Percentiles rank a stretch among this genome's conserved stretches.
These are phyloP conservation scores for Epichloe aotearoae DNA, from an alignment of 2,329 filamentous ascomycete species.

Conservation along the genomic window DNA sequence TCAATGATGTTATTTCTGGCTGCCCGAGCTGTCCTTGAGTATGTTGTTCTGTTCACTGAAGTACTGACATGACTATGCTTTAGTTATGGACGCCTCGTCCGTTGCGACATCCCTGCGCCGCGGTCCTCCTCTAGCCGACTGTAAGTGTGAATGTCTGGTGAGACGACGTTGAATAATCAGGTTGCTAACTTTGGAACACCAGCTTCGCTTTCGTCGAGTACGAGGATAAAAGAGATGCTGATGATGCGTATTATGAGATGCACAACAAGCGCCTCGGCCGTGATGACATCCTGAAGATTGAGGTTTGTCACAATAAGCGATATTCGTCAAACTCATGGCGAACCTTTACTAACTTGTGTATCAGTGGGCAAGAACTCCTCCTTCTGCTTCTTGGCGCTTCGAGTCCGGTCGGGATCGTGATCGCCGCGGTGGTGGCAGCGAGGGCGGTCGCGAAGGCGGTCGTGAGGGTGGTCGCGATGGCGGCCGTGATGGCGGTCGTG, in stretches of 20 bases:
- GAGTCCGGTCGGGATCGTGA: slow-evolving; percentile 77
- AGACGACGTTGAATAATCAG: neutral
- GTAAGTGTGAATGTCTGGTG: slow-evolving; percentile 44
- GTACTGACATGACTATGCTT: slow-evolving; percentile 19
- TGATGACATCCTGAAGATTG: slow-evolving; percentile 93
- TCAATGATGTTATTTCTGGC: neutral
- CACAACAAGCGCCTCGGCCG: slow-evolving; percentile 97
- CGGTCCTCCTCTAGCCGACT: slow-evolving; percentile 87
- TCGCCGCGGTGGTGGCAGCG: slow-evolving; percentile 29
- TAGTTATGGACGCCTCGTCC: slow-evolving; percentile 94
- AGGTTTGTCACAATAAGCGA: slow-evolving; percentile 46
- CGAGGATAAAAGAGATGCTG: slow-evolving; percentile 93
- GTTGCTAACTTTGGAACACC: slow-evolving; percentile 1
- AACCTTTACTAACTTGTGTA: slow-evolving; percentile 1
- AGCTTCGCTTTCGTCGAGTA: slow-evolving; percentile 99
- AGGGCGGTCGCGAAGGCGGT: slow-evolving; percentile 55
- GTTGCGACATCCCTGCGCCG: slow-evolving; percentile 94
- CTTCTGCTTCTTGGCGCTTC: slow-evolving; percentile 96
- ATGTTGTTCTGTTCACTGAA: slow-evolving; percentile 2
- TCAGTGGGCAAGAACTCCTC: slow-evolving; percentile 97
- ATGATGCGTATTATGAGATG: slow-evolving; percentile 99
- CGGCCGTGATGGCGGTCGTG: slow-evolving; percentile 30
- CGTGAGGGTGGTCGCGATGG: slow-evolving; percentile 55
- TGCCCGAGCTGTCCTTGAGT: neutral
- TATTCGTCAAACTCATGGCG: neutral